A percentile compares a stretch with the other conserved stretches of the same genome.
Conservation (phyloP, 768 basidiomycete species). For the Glaciozyma martinii region DNA sequence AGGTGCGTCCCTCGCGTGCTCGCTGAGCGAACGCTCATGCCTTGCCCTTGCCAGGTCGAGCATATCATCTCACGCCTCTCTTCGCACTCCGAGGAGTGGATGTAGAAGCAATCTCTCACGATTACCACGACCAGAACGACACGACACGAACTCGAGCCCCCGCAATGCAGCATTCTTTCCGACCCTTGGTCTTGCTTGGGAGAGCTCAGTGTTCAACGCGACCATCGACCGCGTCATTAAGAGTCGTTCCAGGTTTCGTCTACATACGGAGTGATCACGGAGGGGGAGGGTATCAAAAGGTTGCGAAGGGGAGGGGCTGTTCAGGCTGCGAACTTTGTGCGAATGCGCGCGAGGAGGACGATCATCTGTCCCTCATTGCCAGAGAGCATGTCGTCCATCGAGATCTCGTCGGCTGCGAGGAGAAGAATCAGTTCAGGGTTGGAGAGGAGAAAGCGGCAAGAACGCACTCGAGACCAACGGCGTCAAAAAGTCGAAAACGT, state of each 20-base stretch:
- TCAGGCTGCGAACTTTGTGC: background rate
- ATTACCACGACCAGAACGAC: too few relatives aligned
- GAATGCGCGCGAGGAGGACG: constrained; percentile 53
- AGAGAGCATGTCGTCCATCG: constrained; percentile 82
- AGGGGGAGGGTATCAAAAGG: too few relatives aligned
- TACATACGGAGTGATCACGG: too few relatives aligned
- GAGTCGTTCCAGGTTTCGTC: too few relatives aligned
- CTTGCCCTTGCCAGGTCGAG: constrained; percentile 11
- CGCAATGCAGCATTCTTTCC: too few relatives aligned
- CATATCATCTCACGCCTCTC: constrained; percentile 17
- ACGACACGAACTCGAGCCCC: too few relatives aligned
- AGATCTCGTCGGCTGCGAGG: constrained; percentile 71
- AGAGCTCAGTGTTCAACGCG: too few relatives aligned
- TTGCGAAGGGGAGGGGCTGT: too few relatives aligned
- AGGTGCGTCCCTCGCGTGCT: constrained; percentile 5
- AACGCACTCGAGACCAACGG: constrained; percentile 59
- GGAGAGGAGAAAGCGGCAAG: constrained; percentile 82
- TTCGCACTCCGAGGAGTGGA: background rate
- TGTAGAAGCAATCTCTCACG: background rate
- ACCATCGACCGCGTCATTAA: too few relatives aligned
- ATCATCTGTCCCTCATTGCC: constrained; percentile 73
- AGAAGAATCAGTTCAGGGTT: constrained; percentile 44
- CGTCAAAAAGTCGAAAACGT: constrained; percentile 33
- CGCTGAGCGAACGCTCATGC: background rate
- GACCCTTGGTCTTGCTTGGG: too few relatives aligned